phyloP scores from a whole-genome alignment of 139 green algal genomes.

The Chlamydomonas sp. region DNA sequence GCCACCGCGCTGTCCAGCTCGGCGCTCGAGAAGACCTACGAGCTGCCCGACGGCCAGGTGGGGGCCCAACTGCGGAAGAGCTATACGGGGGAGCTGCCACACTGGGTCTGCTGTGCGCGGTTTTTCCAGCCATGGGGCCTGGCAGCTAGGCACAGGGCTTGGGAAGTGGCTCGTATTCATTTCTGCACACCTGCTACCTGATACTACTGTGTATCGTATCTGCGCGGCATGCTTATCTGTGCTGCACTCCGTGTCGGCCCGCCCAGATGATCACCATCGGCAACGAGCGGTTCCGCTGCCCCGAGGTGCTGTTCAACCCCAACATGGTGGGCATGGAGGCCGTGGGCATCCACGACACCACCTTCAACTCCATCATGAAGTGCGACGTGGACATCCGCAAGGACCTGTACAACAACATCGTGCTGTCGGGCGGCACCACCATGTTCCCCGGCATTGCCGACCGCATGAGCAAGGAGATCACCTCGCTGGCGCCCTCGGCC shows the following conservation, averaged over 20 bases:
- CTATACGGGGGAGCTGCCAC: too few relatives aligned
- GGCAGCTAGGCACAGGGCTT: not conserved
- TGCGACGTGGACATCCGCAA: constrained; percentile 98
- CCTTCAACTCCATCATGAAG: constrained; percentile 99
- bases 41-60: constrained; percentile 88
- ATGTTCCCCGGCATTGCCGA: constrained; percentile 98
- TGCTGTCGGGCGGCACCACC: constrained; percentile 93
- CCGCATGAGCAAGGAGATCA: constrained; percentile 98
- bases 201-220: not conserved
- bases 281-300: constrained; percentile 96
- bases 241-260: not conserved
- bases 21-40: constrained; percentile 95
- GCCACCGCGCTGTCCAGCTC: constrained; percentile 75
- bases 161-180: not conserved
- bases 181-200: not conserved
- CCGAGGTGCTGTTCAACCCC: constrained; percentile 97
- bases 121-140: not conserved
- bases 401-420: constrained; percentile 97
- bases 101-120: not conserved
- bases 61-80: not conserved
- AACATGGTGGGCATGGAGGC: constrained; percentile 91
- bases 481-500: constrained; percentile 81
- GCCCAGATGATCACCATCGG: constrained; percentile 96
- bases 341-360: constrained; percentile 95
- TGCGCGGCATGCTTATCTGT: not conserved